These are phyloP conservation scores for Curvularia lunata DNA, from an alignment of 2,329 filamentous ascomycete genomes.

Conservation along the genomic window DNA sequence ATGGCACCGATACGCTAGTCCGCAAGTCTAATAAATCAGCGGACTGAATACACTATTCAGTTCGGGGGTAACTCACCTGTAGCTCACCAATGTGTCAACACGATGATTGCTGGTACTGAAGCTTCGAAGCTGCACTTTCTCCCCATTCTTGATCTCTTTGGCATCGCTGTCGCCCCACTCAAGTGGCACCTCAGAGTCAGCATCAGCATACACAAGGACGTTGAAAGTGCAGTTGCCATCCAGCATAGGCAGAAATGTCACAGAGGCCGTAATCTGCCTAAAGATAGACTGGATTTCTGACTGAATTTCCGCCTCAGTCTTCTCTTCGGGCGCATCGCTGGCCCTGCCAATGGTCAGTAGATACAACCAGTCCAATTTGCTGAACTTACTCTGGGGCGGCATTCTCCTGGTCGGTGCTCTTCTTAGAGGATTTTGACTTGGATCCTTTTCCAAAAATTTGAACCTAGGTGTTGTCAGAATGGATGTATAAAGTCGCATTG, in stretches of 20 bases:
- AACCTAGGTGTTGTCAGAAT: slow-evolving; percentile 53
- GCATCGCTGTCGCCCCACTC: slow-evolving; percentile 99
- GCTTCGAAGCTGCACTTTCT: slow-evolving; percentile 92
- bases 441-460: slow-evolving; percentile 62
- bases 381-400: slow-evolving; percentile 58
- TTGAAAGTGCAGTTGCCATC: slow-evolving; percentile 98
- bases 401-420: slow-evolving; percentile 73
- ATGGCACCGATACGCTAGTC: slow-evolving; percentile 20
- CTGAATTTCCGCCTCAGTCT: slow-evolving; percentile 93
- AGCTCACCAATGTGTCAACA: slow-evolving; percentile 95
- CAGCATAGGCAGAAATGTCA: slow-evolving; percentile 94
- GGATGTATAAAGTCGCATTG: slow-evolving; percentile 40
- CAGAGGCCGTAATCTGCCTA: slow-evolving; percentile 95
- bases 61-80: slow-evolving; percentile 59
- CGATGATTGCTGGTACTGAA: slow-evolving; percentile 95
- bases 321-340: slow-evolving; percentile 61
- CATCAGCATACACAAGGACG: slow-evolving; percentile 95
- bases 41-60: neutral
- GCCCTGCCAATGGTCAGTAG: slow-evolving; percentile 34
- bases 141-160: slow-evolving; percentile 92
- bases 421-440: slow-evolving; percentile 58
- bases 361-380: neutral
- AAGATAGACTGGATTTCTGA: slow-evolving; percentile 96
- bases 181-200: slow-evolving; percentile 92
- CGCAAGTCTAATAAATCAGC: slow-evolving; percentile 32